These are phyloP conservation scores for Luzula sylvatica DNA, from an alignment of 176 grass and related monocot species.

Conservation along the genomic window DNA sequence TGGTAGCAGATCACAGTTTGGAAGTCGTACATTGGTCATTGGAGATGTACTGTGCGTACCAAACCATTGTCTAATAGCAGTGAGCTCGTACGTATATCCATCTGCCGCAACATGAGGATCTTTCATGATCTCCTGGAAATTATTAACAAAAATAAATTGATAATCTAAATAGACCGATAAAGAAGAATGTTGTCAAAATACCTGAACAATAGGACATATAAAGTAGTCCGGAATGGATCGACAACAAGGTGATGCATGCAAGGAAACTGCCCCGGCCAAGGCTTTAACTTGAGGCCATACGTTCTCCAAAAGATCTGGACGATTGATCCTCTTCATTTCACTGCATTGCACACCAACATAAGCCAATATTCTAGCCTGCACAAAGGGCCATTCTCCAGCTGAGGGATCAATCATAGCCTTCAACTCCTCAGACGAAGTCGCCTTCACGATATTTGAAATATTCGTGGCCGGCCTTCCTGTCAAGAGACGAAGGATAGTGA, in stretches of 20 bases:
- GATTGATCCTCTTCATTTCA: constrained; percentile 17
- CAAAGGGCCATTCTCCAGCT: constrained; percentile 43
- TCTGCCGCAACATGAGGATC: constrained; percentile 65
- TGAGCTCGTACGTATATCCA: constrained; percentile 64
- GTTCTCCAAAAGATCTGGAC: constrained; percentile 19
- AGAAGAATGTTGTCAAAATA: constrained; percentile 5
- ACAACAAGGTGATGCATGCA: background rate
- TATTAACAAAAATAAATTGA: background rate
- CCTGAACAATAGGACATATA: constrained; percentile 74
- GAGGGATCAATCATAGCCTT: constrained; percentile 35
- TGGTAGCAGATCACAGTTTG: constrained; percentile 30
- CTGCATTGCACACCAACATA: constrained; percentile 29
- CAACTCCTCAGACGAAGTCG: constrained; percentile 20
- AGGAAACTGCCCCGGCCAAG: constrained; percentile 19
- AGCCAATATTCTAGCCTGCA: constrained; percentile 36
- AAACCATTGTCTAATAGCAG: constrained; percentile 63
- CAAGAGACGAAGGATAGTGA: constrained; percentile 45
- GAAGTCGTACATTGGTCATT: constrained; percentile 53
- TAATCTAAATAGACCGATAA: no score
- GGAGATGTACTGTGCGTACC: constrained; percentile 47
- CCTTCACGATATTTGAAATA: constrained; percentile 26
- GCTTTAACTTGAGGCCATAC: constrained; percentile 30
- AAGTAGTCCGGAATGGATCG: constrained; percentile 27
- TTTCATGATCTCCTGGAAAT: constrained; percentile 61
- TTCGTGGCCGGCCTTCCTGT: constrained; percentile 22